phyloP scores from a whole-genome alignment of 106 monocot genomes.

The Xerophyta viscosa region DNA sequence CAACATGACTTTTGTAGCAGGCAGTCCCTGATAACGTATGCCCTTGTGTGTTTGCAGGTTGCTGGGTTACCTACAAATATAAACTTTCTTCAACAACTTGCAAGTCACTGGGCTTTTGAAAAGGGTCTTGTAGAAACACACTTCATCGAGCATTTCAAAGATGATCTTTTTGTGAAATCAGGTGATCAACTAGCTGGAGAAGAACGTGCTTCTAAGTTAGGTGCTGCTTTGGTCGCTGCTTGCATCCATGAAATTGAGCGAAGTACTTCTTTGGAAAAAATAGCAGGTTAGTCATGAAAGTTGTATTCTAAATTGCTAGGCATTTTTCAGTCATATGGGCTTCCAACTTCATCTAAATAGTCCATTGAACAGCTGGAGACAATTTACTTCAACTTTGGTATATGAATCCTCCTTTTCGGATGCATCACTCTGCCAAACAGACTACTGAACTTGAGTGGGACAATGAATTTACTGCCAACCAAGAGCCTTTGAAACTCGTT shows the following conservation, averaged over 20 bases:
- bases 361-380: conserved; percentile 33
- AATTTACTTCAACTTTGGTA: conserved; percentile 65
- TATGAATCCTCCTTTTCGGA: conserved; percentile 77
- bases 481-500: conserved; percentile 43
- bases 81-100: conserved; percentile 69
- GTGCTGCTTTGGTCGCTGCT: conserved; percentile 68
- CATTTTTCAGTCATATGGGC: background rate
- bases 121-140: conserved; percentile 90
- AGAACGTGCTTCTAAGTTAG: conserved; percentile 29
- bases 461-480: conserved; percentile 38
- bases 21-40: too few species aligned
- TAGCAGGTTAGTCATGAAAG: conserved; percentile 26
- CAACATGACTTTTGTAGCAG: too few species aligned
- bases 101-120: conserved; percentile 85
- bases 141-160: conserved; percentile 83
- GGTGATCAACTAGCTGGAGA: conserved; percentile 16
- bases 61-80: conserved; percentile 98
- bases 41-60: conserved; percentile 81
- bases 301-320: background rate
- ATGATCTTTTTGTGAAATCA: conserved; percentile 51
- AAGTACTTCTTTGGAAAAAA: conserved; percentile 23
- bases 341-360: background rate
- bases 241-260: conserved; percentile 68
- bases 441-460: conserved; percentile 86
- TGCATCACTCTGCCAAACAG: conserved; percentile 77